Conservation (phyloP, 2,329 filamentous ascomycete genomes). For the Fusarium avenaceum region DNA sequence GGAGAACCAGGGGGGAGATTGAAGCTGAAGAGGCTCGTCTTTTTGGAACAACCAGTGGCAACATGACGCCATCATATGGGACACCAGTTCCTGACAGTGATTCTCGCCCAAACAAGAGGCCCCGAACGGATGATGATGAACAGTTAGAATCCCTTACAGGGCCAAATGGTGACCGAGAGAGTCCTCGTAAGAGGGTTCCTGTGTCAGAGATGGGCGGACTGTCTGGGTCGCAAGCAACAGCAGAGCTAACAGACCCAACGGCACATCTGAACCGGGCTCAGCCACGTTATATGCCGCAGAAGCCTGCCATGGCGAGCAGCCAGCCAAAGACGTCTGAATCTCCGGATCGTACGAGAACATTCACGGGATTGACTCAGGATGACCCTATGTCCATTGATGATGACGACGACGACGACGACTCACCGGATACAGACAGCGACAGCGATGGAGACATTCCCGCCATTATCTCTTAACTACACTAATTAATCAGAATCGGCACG, state of each 20-base stretch:
- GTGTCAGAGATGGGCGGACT: conserved; percentile 55
- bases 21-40: conserved; percentile 59
- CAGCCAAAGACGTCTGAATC: conserved; percentile 7
- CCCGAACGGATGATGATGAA: conserved; percentile 33
- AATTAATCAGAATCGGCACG: conserved; percentile 15
- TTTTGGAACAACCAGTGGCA: conserved; percentile 36
- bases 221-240: conserved; percentile 53
- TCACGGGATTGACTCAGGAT: conserved; percentile 36
- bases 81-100: conserved; percentile 18
- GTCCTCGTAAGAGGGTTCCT: conserved; percentile 48
- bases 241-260: conserved; percentile 56
- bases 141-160: conserved; percentile 6
- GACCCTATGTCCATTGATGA: conserved; percentile 50
- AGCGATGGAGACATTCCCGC: conserved; percentile 49
- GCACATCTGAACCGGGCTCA: conserved; percentile 41
- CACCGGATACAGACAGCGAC: conserved; percentile 43
- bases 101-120: conserved; percentile 44
- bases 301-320: background rate
- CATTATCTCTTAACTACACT: conserved; percentile 11
- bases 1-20: conserved; percentile 63
- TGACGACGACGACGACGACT: conserved; percentile 36
- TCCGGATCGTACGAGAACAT: conserved; percentile 2
- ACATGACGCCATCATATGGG: conserved; percentile 19
- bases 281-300: conserved; percentile 32
- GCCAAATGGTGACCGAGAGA: conserved; percentile 22